Evolutionary conservation across 1,139 yeast genomes (phyloP), one percentile per base, ranked within the genome.

Genomic region (Trichomonascaceae sp.): DNA sequence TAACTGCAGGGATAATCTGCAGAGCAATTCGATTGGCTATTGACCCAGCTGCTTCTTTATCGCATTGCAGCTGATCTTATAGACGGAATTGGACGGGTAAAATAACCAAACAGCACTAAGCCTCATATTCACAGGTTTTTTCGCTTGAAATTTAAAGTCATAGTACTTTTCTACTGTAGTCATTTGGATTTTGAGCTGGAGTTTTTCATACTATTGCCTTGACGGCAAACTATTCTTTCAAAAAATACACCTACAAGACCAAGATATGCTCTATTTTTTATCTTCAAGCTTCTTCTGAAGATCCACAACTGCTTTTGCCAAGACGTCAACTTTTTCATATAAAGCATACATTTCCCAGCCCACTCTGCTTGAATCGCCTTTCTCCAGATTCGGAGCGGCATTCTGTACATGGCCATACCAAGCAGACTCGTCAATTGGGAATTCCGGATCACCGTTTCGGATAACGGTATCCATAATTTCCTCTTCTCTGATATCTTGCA

Each of bases 331-430:
- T 57, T 71, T 71, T 48, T 71, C 68, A 65, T 81, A 78, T 47
- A 86, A 64, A 54, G 78, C 82, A 63, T 75, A 83, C 52, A 77
- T 71, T 63, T 85, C 87, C 89, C 90, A 83, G 49, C 82, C 80
- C 54, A 85, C 74, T 20, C 91, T 88, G 7, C 71, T 68, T 49
- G 72, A 69, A 54, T 75, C 79, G 30, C 87, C 87, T 50, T 74
- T 71, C 15, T 71, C 71, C 8, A 84, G 81, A 1, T 87, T 86
- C 53, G 86, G 86, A 3, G 77, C 80, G 13, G 74, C 74, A 2
- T 63, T 57, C 13, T 75, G 73, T 19, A 86, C 78, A 45, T 75
- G 76, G 13, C 63, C 57, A 30, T 70, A 74, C 80, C 89, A 87
- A 48, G 70, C 62, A 1, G 66, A 61, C 53, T 77, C 74, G 55